Percentiles rank a stretch among this genome's conserved stretches.
phyloP scores from a whole-genome alignment of 73 alveolate genomes.

The Uronychia setigera region DNA sequence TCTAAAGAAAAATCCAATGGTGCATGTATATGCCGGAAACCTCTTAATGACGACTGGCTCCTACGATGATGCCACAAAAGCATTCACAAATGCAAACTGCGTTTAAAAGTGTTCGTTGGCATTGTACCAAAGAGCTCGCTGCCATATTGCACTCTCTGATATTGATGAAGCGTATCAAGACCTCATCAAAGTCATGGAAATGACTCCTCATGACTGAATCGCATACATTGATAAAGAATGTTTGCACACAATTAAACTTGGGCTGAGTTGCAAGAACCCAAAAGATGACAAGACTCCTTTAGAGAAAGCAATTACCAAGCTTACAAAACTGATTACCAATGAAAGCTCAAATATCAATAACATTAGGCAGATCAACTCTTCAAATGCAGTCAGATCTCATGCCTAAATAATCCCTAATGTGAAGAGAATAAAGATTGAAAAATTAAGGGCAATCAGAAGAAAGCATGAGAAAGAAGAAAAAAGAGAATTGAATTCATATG shows the following conservation, averaged over 20 bases:
- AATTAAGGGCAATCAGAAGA: conserved; percentile 47
- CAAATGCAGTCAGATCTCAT: conserved; percentile 41
- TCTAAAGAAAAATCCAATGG: conserved; percentile 47
- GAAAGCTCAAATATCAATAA: neutral
- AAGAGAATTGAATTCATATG: conserved; percentile 8
- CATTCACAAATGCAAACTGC: conserved; percentile 52
- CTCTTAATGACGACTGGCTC: conserved; percentile 56
- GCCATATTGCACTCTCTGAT: conserved; percentile 44
- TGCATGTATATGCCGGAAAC: conserved; percentile 52
- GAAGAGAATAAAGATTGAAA: conserved; percentile 48
- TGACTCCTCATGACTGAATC: conserved; percentile 39
- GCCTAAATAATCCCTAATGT: conserved; percentile 50
- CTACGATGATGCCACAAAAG: conserved; percentile 60
- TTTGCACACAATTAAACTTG: conserved; percentile 3
- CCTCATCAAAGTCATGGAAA: conserved; percentile 25
- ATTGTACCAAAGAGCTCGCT: conserved; percentile 44
- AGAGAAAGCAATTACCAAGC: conserved; percentile 22
- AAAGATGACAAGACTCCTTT: conserved; percentile 19
- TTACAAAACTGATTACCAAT: conserved; percentile 17
- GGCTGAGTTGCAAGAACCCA: neutral
- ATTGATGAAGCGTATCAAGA: conserved; percentile 29
- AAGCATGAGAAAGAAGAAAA: conserved; percentile 27
- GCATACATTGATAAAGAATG: conserved; percentile 51
- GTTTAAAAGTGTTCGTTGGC: conserved; percentile 41
- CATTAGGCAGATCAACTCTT: conserved; percentile 1